phyloP scores from a whole-genome alignment of 2,329 filamentous ascomycete species.

The Coniosporium tulheliwenetii region DNA sequence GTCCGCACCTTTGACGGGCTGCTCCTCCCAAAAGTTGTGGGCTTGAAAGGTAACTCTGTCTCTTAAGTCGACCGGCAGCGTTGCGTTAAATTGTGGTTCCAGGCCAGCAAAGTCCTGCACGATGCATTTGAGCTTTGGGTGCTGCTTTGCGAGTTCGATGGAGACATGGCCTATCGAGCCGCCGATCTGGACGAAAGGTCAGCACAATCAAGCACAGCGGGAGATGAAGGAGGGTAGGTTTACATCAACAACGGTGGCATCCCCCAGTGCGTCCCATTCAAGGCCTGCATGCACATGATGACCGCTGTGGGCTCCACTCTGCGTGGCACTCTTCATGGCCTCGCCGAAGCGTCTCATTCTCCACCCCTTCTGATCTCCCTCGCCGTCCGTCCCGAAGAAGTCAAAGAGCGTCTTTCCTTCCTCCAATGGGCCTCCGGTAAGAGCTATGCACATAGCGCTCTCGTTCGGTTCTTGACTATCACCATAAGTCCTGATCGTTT shows the following conservation, averaged over 20 bases:
- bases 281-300: conserved; percentile 5
- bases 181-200: conserved; percentile 3
- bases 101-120: conserved; percentile 9
- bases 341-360: conserved; percentile 6
- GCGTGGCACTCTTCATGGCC: conserved; percentile 5
- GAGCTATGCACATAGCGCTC: background rate
- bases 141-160: conserved; percentile 4
- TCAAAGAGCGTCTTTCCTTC: conserved; percentile 3
- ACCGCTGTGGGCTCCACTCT: conserved; percentile 5
- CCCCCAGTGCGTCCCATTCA: conserved; percentile 5
- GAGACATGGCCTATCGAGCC: conserved; percentile 6
- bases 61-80: conserved; percentile 4
- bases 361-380: background rate
- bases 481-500: conserved; percentile 5
- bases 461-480: conserved; percentile 6
- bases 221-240: background rate
- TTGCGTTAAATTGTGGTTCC: conserved; percentile 4
- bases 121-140: conserved; percentile 4
- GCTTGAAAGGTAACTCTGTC: conserved; percentile 7
- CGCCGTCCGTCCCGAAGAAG: conserved; percentile 4
- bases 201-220: background rate
- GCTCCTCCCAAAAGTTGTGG: conserved; percentile 14
- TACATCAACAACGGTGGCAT: conserved; percentile 5
- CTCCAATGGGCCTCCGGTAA: too few relatives aligned
- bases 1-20: conserved; percentile 14